Evolutionary conservation across 192 early-diverging fungal genomes (phyloP), one percentile per base, ranked within the genome.

Genomic region (Coemansia sp.): DNA sequence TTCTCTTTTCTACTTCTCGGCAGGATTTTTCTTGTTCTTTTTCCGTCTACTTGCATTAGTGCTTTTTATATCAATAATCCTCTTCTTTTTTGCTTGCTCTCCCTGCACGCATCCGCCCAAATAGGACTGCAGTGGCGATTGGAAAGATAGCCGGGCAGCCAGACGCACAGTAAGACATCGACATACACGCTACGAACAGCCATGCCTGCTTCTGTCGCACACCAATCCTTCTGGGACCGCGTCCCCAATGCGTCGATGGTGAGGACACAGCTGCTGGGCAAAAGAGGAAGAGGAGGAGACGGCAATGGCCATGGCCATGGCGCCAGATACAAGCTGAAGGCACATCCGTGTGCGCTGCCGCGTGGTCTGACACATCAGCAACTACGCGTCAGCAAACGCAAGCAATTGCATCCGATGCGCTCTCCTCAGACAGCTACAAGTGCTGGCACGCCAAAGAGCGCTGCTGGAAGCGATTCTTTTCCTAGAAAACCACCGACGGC

Each of bases 181-280:
- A 4, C 22, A 25, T 25, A 25, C 48, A 56, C 13, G 8, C 54
- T 25, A 25, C 25, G 25, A 25, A 25, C 25, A 25, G 45, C 54
- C 22, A 62, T 67, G 46, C 70, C 69, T 10, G 67, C 74, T 8
- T 73, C 76, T 7, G 70, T 69, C 55, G 57, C 69, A 10, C 70
- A 70, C 48, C 79, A 81, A 59, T 53, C 79, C n/a, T 76, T 81
- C 74, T 81, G 79, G 79, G 79, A 73, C 70, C 79, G 79, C 22
- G 62, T 81, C 64, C 79, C 79, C 68, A 75, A 81, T 45, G 79
- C 79, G 7, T 72, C 74, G 25, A 76, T n/a, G n/a, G n/a, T 70
- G 60, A 81, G 66, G 63, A 42, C 61, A 16, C 70, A 73, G 12
- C 54, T 81, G 54, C 79, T 73, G 38, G 67, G 57, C 40, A 73